A percentile compares a stretch with the other conserved stretches of the same genome.
These are phyloP conservation scores for Starmerella sp. DNA, from an alignment of 805 yeast genomes.

Conservation along the genomic window DNA sequence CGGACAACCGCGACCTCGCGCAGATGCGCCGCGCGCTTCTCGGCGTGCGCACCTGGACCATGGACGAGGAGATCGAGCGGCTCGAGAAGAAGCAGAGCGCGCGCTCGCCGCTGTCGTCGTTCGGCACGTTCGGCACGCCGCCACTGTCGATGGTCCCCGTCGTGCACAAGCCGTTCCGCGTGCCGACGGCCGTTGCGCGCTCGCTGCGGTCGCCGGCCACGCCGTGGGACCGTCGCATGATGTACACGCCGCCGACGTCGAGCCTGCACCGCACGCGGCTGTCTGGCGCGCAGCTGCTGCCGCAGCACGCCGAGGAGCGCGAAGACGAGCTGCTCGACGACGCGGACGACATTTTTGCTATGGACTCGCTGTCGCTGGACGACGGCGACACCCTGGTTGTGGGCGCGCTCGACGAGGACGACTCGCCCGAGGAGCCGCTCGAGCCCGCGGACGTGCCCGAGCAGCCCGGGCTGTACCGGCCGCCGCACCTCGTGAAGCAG, in stretches of 20 bases:
- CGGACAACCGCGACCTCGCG: conserved; percentile 62
- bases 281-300: conserved; percentile 2
- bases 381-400: conserved; percentile 2
- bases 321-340: conserved; percentile 12
- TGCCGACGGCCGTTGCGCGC: conserved; percentile 22
- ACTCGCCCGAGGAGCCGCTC: conserved; percentile 3
- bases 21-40: conserved; percentile 50
- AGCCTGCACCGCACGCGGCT: background rate
- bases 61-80: conserved; percentile 60
- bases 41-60: conserved; percentile 57
- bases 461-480: background rate
- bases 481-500: background rate
- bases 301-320: conserved; percentile 16
- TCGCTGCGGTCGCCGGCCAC: conserved; percentile 16
- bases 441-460: conserved; percentile 4
- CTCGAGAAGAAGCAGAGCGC: conserved; percentile 20
- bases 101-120: conserved; percentile 2
- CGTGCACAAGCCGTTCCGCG: conserved; percentile 22
- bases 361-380: conserved; percentile 6
- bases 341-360: conserved; percentile 2
- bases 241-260: conserved; percentile 24
- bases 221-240: conserved; percentile 22
- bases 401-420: conserved; percentile 3
- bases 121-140: conserved; percentile 1
- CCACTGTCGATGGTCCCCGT: conserved; percentile 16